These are phyloP conservation scores for Aspergillus ruber DNA, from an alignment of 2,329 filamentous ascomycete species.

Conservation along the genomic window DNA sequence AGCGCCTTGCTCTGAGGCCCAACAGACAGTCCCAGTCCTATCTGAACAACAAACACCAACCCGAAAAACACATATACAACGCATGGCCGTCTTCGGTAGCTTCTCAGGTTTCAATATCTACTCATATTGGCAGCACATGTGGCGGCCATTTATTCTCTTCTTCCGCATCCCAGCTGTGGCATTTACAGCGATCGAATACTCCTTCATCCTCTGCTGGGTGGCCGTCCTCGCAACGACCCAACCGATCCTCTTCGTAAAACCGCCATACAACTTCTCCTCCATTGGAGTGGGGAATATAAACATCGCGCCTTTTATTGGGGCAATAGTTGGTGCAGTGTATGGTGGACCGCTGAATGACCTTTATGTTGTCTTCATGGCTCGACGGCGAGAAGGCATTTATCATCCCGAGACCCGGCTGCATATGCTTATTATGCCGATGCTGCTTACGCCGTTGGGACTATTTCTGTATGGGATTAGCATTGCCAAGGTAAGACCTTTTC, in stretches of 20 bases:
- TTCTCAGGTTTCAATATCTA: constrained; percentile 4
- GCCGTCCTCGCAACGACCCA: constrained; percentile 34
- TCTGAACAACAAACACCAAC: constrained; percentile 5
- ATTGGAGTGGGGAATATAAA: constrained; percentile 34
- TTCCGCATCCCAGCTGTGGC: constrained; percentile 45
- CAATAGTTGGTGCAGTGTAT: constrained; percentile 28
- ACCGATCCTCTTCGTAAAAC: constrained; percentile 29
- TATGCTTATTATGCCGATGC: constrained; percentile 12
- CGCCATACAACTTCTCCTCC: constrained; percentile 36
- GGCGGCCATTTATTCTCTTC: constrained; percentile 23
- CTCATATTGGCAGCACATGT: constrained; percentile 17
- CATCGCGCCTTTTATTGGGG: constrained; percentile 36
- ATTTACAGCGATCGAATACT: constrained; percentile 36
- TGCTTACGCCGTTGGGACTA: constrained; percentile 25
- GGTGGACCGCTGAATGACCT: constrained; percentile 34
- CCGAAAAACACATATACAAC: constrained; percentile 41
- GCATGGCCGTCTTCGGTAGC: constrained; percentile 27
- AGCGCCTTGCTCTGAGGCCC: not conserved
- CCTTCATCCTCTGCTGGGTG: constrained; percentile 31
- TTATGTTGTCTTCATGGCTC: constrained; percentile 32
- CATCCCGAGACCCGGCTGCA: constrained; percentile 42
- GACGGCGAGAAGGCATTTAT: constrained; percentile 35
- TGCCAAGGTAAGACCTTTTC: not conserved
- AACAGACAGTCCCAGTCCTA: constrained; percentile 8
- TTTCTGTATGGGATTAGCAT: constrained; percentile 31